Percentiles rank a stretch among this genome's conserved stretches.
These are phyloP conservation scores for Botrytis deweyae DNA, from an alignment of 2,329 filamentous ascomycete species.

Conservation along the genomic window DNA sequence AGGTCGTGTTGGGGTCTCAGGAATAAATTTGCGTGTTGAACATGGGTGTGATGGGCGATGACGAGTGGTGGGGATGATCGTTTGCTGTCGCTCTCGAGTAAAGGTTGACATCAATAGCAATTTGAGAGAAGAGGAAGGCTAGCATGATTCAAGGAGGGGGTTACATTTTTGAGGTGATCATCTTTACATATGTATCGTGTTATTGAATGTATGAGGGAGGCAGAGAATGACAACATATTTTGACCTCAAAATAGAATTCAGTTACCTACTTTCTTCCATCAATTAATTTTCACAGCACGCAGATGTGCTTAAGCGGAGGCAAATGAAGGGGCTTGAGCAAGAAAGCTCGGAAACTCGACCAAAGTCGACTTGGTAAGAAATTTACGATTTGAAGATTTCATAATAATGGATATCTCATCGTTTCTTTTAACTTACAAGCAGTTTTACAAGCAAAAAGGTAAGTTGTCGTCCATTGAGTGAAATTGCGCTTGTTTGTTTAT, in stretches of 20 bases:
- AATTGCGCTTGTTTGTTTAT: background rate
- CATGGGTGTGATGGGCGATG: constrained; percentile 7
- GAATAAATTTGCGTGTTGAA: background rate
- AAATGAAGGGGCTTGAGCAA: constrained; percentile 21
- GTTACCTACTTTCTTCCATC: background rate
- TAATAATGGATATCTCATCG: too few species aligned
- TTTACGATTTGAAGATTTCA: background rate
- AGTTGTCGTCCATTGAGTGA: background rate
- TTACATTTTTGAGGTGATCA: background rate
- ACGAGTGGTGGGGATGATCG: background rate
- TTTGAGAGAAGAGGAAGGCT: background rate
- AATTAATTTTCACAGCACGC: background rate
- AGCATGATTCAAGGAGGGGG: background rate
- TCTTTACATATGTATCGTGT: background rate
- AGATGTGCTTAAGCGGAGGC: background rate
- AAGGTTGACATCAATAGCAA: background rate
- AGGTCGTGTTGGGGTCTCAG: constrained; percentile 17
- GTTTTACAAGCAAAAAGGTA: background rate
- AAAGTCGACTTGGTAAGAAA: background rate
- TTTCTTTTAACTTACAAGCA: background rate
- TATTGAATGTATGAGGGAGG: background rate
- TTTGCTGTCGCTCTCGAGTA: background rate
- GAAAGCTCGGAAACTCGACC: background rate
- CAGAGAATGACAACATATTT: background rate
- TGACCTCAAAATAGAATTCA: constrained; percentile 6